These are phyloP conservation scores for Aspergillus pseudoviridinutans DNA, from an alignment of 2,329 filamentous ascomycete genomes.

Conservation along the genomic window DNA sequence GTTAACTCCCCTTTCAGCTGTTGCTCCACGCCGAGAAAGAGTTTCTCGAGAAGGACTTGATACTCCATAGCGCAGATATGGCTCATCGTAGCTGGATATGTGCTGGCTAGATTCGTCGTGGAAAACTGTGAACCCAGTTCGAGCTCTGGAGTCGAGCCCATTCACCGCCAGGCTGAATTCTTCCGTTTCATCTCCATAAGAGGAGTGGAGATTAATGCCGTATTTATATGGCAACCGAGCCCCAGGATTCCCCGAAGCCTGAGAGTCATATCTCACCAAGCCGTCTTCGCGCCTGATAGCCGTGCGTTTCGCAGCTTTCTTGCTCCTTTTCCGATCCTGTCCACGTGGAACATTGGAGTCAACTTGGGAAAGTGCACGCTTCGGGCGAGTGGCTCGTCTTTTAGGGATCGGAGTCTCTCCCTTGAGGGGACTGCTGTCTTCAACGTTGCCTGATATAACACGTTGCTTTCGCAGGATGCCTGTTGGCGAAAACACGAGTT, in stretches of 20 bases:
- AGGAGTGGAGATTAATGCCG: slow-evolving; percentile 16
- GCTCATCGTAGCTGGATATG: slow-evolving; percentile 7
- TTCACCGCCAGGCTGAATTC: slow-evolving; percentile 33
- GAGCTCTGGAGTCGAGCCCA: slow-evolving; percentile 25
- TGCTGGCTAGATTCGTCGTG: slow-evolving; percentile 25
- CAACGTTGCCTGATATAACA: slow-evolving; percentile 46
- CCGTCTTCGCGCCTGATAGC: slow-evolving; percentile 7
- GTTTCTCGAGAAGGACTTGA: slow-evolving; percentile 20
- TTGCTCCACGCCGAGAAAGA: slow-evolving; percentile 14
- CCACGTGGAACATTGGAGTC: slow-evolving; percentile 32
- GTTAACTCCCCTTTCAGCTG: slow-evolving; percentile 8
- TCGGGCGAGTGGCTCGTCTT: slow-evolving; percentile 27
- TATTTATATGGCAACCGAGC: slow-evolving; percentile 14
- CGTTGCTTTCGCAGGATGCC: slow-evolving; percentile 42
- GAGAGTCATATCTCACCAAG: slow-evolving; percentile 14
- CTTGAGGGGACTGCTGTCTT: slow-evolving; percentile 45
- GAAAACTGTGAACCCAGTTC: slow-evolving; percentile 34
- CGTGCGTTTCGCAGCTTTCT: slow-evolving; percentile 11
- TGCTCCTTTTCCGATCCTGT: slow-evolving; percentile 24
- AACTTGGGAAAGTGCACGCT: slow-evolving; percentile 27
- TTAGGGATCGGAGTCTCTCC: slow-evolving; percentile 44
- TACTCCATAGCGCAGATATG: slow-evolving; percentile 7
- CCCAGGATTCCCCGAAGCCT: slow-evolving; percentile 18
- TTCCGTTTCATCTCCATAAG: slow-evolving; percentile 24
- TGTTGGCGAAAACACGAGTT: slow-evolving; percentile 45